Conservation (phyloP, 805 yeast genomes). For the Blastobotrys peoriensis region DNA sequence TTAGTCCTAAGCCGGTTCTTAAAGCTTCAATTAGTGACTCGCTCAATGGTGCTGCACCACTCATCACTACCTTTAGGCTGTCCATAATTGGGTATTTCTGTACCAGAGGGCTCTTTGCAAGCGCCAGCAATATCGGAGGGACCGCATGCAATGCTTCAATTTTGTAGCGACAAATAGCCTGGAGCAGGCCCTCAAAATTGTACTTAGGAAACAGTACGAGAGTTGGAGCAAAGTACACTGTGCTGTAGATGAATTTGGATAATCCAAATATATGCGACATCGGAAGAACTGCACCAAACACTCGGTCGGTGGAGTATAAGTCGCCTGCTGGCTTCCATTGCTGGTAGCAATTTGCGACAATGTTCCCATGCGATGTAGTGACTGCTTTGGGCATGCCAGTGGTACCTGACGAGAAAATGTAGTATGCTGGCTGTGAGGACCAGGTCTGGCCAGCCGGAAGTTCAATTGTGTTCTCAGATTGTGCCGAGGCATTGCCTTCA, state of each 20-base stretch:
- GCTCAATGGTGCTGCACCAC: conserved; percentile 44
- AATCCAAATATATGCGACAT: conserved; percentile 32
- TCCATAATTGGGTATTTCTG: conserved; percentile 38
- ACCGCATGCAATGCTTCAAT: conserved; percentile 38
- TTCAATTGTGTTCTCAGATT: neutral
- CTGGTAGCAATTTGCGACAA: conserved; percentile 33
- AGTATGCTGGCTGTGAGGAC: conserved; percentile 21
- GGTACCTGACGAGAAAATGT: conserved; percentile 31
- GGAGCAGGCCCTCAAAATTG: conserved; percentile 27
- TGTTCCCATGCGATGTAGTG: conserved; percentile 53
- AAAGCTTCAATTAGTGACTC: conserved; percentile 20
- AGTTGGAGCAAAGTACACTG: conserved; percentile 18
- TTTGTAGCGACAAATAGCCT: conserved; percentile 22
- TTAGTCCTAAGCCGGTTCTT: conserved; percentile 9
- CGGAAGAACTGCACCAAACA: conserved; percentile 30
- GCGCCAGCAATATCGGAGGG: conserved; percentile 38
- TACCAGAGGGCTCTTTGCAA: conserved; percentile 40
- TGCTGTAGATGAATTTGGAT: conserved; percentile 24
- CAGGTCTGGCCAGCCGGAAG: neutral
- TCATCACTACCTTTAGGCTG: conserved; percentile 35
- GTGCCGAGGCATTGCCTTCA: neutral
- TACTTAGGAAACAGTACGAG: conserved; percentile 27
- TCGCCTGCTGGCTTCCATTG: conserved; percentile 11
- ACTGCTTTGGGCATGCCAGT: conserved; percentile 76
- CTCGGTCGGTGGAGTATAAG: conserved; percentile 12